phyloP scores from a whole-genome alignment of 257 asterid genomes.

The Salvia rosmarinus region DNA sequence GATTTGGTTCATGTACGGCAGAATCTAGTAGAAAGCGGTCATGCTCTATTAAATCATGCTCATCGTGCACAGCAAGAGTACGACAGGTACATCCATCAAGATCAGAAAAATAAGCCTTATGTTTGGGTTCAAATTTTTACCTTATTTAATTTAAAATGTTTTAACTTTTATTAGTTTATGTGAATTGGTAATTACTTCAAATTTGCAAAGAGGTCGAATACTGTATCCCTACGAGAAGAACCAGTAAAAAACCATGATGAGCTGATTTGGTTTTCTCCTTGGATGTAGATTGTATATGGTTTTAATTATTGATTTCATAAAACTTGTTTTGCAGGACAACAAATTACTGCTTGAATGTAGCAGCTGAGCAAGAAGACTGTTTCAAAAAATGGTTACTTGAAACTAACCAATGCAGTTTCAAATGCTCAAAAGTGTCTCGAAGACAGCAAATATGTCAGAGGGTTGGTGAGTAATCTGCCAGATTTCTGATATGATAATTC shows the following conservation, averaged over 20 bases:
- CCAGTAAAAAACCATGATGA: not conserved
- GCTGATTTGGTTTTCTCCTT: constrained; percentile 6
- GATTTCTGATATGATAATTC: constrained; percentile 14
- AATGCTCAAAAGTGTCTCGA: constrained; percentile 87
- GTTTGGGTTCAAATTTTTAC: not conserved
- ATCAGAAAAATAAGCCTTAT: constrained; percentile 8
- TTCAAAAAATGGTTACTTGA: constrained; percentile 84
- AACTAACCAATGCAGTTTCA: constrained; percentile 63
- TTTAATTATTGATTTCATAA: constrained; percentile 18
- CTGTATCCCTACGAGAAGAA: constrained; percentile 21
- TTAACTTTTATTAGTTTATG: not conserved
- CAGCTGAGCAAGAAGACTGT: constrained; percentile 91
- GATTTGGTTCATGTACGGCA: constrained; percentile 84
- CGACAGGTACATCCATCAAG: constrained; percentile 63
- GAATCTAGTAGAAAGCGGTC: constrained; percentile 93
- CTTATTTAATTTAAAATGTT: not conserved
- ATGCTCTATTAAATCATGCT: constrained; percentile 86
- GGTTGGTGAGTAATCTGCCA: constrained; percentile 73
- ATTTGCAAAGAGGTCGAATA: not conserved
- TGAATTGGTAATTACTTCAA: constrained; percentile 6
- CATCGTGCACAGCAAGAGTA: constrained; percentile 91
- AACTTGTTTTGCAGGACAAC: constrained; percentile 72
- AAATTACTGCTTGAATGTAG: constrained; percentile 77
- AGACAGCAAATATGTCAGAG: constrained; percentile 90
- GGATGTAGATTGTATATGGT: constrained; percentile 27